phyloP scores from a whole-genome alignment of 495 filamentous ascomycete genomes.

The Neurospora sp. region DNA sequence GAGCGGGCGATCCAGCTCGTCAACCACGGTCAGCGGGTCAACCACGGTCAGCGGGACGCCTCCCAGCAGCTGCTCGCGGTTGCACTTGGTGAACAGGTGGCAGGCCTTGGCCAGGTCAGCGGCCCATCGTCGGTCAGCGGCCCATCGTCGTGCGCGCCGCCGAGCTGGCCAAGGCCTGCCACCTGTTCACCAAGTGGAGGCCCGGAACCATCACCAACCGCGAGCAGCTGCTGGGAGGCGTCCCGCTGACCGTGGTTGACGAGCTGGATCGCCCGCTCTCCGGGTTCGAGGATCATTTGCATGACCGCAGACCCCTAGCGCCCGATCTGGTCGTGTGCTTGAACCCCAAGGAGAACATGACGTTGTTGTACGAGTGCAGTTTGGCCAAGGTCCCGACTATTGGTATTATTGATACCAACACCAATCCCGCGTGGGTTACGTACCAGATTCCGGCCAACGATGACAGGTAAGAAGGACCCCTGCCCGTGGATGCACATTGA shows the following conservation, averaged over 20 bases:
- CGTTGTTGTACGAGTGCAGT: conserved; percentile 82
- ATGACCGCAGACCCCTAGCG: conserved; percentile 52
- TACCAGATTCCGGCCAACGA: conserved; percentile 97
- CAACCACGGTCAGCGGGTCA: no score
- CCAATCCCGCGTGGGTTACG: conserved; percentile 86
- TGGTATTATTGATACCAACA: conserved; percentile 88
- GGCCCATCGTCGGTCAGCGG: conserved; percentile 49
- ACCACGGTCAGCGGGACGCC: no score
- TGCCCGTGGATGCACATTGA: background rate
- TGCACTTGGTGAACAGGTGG: no score
- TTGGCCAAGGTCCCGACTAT: conserved; percentile 85
- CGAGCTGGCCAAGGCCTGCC: conserved; percentile 64
- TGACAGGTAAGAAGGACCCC: conserved; percentile 51
- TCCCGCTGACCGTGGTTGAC: conserved; percentile 59
- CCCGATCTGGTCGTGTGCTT: conserved; percentile 89
- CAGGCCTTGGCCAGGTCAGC: no score
- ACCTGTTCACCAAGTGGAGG: conserved; percentile 90
- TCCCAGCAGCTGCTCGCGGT: no score
- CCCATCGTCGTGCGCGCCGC: conserved; percentile 71
- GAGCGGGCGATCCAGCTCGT: no score
- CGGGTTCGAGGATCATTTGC: conserved; percentile 54
- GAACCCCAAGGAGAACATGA: conserved; percentile 86
- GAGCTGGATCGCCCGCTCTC: conserved; percentile 54
- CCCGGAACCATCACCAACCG: conserved; percentile 90
- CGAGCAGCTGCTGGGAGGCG: conserved; percentile 66